These are phyloP conservation scores for Terfezia boudieri DNA, from an alignment of 495 filamentous ascomycete genomes.

Conservation along the genomic window DNA sequence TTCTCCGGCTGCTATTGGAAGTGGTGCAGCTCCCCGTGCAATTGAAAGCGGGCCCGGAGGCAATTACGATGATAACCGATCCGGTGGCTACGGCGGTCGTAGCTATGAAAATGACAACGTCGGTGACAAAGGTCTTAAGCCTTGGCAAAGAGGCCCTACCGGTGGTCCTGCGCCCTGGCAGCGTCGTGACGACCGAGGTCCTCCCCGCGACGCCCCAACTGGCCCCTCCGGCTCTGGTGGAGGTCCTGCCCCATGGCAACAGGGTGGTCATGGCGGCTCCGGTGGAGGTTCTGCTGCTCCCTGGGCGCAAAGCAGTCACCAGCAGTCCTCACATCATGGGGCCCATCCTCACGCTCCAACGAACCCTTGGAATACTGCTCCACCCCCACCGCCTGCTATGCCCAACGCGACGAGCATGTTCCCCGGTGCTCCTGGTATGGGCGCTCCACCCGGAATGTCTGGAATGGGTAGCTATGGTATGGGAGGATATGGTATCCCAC, in stretches of 20 bases:
- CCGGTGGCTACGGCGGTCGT: conserved; percentile 20
- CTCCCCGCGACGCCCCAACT: conserved; percentile 13
- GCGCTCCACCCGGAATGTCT: conserved; percentile 5
- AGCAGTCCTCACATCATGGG: neutral
- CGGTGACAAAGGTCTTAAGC: conserved; percentile 40
- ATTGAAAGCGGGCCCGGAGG: conserved; percentile 70
- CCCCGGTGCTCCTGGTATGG: conserved; percentile 14
- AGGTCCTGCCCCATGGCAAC: conserved; percentile 25
- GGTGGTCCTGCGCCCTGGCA: conserved; percentile 69
- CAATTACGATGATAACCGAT: conserved; percentile 21
- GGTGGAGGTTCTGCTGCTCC: conserved; percentile 2
- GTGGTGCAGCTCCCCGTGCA: conserved; percentile 39
- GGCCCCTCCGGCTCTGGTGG: conserved; percentile 8
- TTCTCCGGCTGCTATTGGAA: conserved; percentile 31
- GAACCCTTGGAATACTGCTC: neutral
- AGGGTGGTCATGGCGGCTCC: conserved; percentile 18
- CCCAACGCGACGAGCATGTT: neutral
- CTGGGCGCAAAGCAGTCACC: neutral
- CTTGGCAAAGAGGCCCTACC: conserved; percentile 80
- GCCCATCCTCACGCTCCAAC: conserved; percentile 5
- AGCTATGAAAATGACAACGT: conserved; percentile 24
- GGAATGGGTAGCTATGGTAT: conserved; percentile 12
- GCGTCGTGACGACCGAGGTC: conserved; percentile 15
- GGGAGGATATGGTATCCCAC: conserved; percentile 10
- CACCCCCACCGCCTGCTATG: neutral